Evolutionary conservation across 139 green algal species (phyloP).

Genomic region (Desmodesmus armatus): DNA sequence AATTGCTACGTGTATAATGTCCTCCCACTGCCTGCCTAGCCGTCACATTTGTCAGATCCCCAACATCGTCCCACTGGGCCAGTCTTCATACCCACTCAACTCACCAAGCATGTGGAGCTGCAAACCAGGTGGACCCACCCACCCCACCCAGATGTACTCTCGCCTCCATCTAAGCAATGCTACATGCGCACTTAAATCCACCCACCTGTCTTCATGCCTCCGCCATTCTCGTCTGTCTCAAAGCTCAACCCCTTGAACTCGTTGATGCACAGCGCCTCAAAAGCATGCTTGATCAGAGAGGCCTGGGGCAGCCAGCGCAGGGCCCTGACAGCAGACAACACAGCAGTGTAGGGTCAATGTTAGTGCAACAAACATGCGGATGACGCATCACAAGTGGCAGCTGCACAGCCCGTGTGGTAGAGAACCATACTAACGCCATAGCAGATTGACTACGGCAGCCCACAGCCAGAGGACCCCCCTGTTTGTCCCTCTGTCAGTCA

Average conservation of each 20-base stretch:
- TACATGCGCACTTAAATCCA: too few relatives aligned
- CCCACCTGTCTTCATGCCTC: conserved; percentile 4
- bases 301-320: conserved; percentile 83
- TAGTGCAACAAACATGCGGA: neutral
- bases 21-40: too few relatives aligned
- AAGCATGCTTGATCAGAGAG: conserved; percentile 86
- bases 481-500: too few relatives aligned
- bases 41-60: too few relatives aligned
- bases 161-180: too few relatives aligned
- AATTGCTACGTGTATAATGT: too few relatives aligned
- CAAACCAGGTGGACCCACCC: too few relatives aligned
- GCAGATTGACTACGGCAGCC: neutral
- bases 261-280: conserved; percentile 85
- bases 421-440: neutral
- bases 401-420: neutral
- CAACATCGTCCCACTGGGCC: too few relatives aligned
- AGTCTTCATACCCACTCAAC: too few relatives aligned
- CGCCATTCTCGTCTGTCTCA: conserved; percentile 47
- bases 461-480: too few relatives aligned
- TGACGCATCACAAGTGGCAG: neutral
- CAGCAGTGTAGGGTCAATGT: conserved; percentile 3
- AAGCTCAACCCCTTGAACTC: conserved; percentile 89
- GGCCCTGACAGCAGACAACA: conserved; percentile 15
- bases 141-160: too few relatives aligned
- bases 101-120: too few relatives aligned